Evolutionary conservation across 2,329 filamentous ascomycete species (phyloP), one percentile per base, ranked within the genome.

Genomic region (Thelonectria olida): DNA sequence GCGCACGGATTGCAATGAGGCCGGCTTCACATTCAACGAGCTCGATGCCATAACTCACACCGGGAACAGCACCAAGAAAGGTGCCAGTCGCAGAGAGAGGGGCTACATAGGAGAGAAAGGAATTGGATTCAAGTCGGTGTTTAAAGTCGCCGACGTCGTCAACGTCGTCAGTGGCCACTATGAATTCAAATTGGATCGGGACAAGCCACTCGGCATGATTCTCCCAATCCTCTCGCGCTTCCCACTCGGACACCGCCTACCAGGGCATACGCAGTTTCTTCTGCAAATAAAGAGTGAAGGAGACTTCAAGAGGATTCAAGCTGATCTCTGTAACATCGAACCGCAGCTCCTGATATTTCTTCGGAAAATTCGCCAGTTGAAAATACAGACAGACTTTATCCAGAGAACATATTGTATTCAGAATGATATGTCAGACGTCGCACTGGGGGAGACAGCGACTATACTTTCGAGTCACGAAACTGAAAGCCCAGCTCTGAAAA

Each of bases 121-220:
- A 25, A 75, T 77, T 31, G 75, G 75, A 9, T 77, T 76, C 72
- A 76, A 76, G 58, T 67, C 74, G 0, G 73, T 75, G 5, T 77
- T 77, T 63, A 73, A 69, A 20, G 73, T 74, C 1, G 71, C 75
- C 2, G 53, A 67, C 17, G 50, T 53, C 1, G 75, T 78, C 15
- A 73, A 63, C 52, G 73, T 78, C 22, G 59, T 58, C 5, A 76
- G 72, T 17, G 68, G 72, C 7, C 38, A 71, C 27, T 76, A 70
- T 58, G 50, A 61, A 4, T 79, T 78, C 71, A 68, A 68, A 20
- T 74, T 78, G 52, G 74, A 78, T 42, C 69, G 68, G 12, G 58
- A 63, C 15, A 55, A 59, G 8, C 50, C 47, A 12, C 67, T 79
- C 1, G 76, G 76, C 6, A 79, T 77, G 73, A 72, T 79, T 19